phyloP scores from a whole-genome alignment of 2,329 filamentous ascomycete genomes.

The Scytalidium sp. region DNA sequence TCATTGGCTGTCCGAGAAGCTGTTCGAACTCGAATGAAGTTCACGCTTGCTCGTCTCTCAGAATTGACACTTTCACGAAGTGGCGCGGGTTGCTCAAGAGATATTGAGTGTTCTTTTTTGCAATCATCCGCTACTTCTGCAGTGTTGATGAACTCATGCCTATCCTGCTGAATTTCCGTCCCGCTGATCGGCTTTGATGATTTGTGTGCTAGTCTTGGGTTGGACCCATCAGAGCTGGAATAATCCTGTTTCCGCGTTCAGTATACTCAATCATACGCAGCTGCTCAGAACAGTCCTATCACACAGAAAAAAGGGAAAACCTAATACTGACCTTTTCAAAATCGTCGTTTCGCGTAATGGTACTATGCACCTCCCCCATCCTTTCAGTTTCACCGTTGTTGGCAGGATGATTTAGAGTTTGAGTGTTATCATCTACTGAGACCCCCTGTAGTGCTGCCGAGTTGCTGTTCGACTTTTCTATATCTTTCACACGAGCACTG shows the following conservation, averaged over 20 bases:
- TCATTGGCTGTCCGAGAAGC: slow-evolving; percentile 2
- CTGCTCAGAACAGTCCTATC: no score
- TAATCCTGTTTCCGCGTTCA: not conserved
- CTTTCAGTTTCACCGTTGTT: no score
- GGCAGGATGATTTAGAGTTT: no score
- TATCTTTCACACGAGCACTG: no score
- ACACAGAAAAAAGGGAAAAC: not conserved
- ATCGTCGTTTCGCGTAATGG: no score
- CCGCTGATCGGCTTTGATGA: not conserved
- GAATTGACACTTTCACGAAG: slow-evolving; percentile 4
- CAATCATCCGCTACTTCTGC: not conserved
- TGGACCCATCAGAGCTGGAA: not conserved
- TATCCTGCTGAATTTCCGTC: not conserved
- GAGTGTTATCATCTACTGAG: no score
- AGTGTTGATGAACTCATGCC: not conserved
- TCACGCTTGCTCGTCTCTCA: slow-evolving; percentile 1
- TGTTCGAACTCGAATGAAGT: slow-evolving; percentile 4
- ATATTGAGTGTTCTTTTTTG: not conserved
- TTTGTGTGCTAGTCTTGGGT: not conserved
- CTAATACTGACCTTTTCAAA: not conserved
- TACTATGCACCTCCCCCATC: no score
- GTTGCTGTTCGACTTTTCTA: no score
- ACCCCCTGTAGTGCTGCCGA: no score
- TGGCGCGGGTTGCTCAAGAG: not conserved
- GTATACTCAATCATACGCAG: not conserved